Conservation (phyloP, 352 stramenopile species). For the Blastocystis sp. region DNA sequence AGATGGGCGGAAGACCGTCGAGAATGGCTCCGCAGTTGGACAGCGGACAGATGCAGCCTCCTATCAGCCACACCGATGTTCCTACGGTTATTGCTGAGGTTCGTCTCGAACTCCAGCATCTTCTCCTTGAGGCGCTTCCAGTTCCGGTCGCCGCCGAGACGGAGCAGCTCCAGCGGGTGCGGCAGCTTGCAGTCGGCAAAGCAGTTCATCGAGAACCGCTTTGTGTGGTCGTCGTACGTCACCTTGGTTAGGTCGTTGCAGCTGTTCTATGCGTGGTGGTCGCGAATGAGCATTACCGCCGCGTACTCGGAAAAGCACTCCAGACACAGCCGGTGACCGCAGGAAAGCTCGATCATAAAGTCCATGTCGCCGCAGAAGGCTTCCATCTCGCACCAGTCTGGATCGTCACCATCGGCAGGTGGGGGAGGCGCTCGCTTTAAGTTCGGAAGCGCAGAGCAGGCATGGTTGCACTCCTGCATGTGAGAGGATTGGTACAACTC, state of each 20-base stretch:
- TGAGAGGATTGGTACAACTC: neutral
- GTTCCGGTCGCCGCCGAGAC: conserved; percentile 28
- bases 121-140: conserved; percentile 47
- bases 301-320: conserved; percentile 34
- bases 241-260: conserved; percentile 37
- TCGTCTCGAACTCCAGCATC: conserved; percentile 21
- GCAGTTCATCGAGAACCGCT: conserved; percentile 24
- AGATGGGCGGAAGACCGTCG: conserved; percentile 18
- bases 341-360: conserved; percentile 53
- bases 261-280: neutral
- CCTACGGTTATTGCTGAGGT: conserved; percentile 42
- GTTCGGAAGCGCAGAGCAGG: conserved; percentile 21
- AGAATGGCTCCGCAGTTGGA: conserved; percentile 46
- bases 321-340: conserved; percentile 22
- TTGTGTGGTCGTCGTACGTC: conserved; percentile 17
- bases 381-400: conserved; percentile 44
- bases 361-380: conserved; percentile 42
- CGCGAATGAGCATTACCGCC: neutral
- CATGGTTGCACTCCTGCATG: conserved; percentile 34
- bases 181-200: conserved; percentile 50
- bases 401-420: neutral
- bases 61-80: neutral
- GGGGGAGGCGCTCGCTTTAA: neutral
- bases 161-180: conserved; percentile 24
- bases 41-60: conserved; percentile 49